These are phyloP conservation scores for Ogataea saltuana DNA, from an alignment of 805 yeast genomes.

Conservation along the genomic window DNA sequence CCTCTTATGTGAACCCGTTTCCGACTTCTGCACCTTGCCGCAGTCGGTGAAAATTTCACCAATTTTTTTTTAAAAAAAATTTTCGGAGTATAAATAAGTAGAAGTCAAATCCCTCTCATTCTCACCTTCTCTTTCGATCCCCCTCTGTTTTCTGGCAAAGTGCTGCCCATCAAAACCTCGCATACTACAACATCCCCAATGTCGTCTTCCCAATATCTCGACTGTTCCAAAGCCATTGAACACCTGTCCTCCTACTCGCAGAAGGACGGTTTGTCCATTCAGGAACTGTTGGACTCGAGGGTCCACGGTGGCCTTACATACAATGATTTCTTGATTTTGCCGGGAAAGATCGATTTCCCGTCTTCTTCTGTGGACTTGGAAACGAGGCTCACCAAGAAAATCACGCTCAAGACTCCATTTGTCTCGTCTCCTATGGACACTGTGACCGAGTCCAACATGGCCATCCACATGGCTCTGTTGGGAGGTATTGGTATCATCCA, in stretches of 20 bases:
- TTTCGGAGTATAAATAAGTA: conserved; percentile 2
- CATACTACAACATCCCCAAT: conserved; percentile 1
- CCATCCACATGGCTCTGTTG: conserved; percentile 95
- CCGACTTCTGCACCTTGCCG: too few species aligned
- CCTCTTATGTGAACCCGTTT: too few species aligned
- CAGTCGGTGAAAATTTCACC: too few species aligned
- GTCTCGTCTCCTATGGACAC: conserved; percentile 99
- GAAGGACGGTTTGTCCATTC: conserved; percentile 84
- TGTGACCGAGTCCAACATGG: conserved; percentile 96
- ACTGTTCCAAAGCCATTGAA: conserved; percentile 63
- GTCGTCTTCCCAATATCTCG: conserved; percentile 27
- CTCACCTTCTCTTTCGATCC: not conserved
- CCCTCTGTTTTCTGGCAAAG: conserved; percentile 29
- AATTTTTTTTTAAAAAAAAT: not conserved
- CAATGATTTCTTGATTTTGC: conserved; percentile 92
- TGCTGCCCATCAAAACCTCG: conserved; percentile 17
- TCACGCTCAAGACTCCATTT: conserved; percentile 89
- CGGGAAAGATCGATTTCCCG: conserved; percentile 91
- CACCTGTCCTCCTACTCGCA: conserved; percentile 62
- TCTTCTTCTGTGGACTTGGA: conserved; percentile 76
- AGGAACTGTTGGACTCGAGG: conserved; percentile 84
- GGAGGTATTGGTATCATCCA: conserved; percentile 99
- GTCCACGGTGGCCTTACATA: conserved; percentile 95
- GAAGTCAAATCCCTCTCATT: not conserved
- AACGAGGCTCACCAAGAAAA: conserved; percentile 86